Conservation (phyloP, 345 rosid genomes). For the Hirschfeldia incana region DNA sequence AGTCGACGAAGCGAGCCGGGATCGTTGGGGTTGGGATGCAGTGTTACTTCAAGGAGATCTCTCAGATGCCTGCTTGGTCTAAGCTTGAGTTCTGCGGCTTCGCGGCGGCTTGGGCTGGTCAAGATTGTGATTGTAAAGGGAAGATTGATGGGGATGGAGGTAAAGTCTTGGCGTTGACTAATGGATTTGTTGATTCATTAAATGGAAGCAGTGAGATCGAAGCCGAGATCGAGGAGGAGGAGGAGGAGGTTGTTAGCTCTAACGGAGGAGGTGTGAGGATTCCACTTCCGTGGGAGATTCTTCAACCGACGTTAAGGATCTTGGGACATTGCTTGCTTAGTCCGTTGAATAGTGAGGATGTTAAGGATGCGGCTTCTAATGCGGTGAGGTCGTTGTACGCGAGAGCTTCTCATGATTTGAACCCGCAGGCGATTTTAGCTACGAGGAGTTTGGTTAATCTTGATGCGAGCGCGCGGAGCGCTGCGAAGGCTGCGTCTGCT, state of each 20-base stretch:
- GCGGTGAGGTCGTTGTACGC: conserved; percentile 80
- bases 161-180: conserved; percentile 30
- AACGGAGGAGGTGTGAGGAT: conserved; percentile 57
- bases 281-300: conserved; percentile 92
- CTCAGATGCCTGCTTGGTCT: conserved; percentile 88
- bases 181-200: conserved; percentile 22
- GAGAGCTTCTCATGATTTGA: conserved; percentile 92
- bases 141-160: conserved; percentile 46
- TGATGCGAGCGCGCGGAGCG: conserved; percentile 62
- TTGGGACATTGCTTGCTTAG: conserved; percentile 86
- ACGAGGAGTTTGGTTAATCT: conserved; percentile 82
- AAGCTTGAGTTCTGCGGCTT: conserved; percentile 75
- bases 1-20: conserved; percentile 74
- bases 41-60: conserved; percentile 76
- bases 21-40: conserved; percentile 73
- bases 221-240: conserved; percentile 45
- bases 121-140: conserved; percentile 65
- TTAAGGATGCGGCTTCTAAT: conserved; percentile 71
- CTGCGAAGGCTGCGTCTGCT: conserved; percentile 50
- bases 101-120: conserved; percentile 83
- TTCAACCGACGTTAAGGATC: conserved; percentile 77
- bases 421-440: conserved; percentile 85
- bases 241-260: conserved; percentile 29
- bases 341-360: conserved; percentile 72
- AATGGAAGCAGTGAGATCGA: conserved; percentile 39